phyloP scores from a whole-genome alignment of 108 stramenopile species.

The Skeletonema menzelii region DNA sequence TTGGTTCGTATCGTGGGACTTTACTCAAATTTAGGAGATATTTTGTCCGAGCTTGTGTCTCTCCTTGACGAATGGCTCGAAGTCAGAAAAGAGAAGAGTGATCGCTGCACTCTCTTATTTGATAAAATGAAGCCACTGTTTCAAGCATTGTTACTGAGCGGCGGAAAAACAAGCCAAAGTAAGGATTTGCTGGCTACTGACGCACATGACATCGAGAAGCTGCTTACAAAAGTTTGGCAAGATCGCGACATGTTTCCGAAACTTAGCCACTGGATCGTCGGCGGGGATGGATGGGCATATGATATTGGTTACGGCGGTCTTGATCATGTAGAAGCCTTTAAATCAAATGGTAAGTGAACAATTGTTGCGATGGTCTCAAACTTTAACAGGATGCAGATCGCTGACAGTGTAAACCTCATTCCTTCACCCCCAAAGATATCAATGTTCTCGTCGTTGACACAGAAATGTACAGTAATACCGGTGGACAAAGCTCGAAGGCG shows the following conservation, averaged over 20 bases:
- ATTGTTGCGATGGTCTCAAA: not conserved
- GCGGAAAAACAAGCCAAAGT: not conserved
- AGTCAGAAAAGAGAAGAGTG: constrained; percentile 54
- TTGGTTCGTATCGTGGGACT: constrained; percentile 33
- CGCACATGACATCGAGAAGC: too few species aligned
- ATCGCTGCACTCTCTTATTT: constrained; percentile 53
- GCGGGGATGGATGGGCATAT: constrained; percentile 75
- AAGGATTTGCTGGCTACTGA: constrained; percentile 24
- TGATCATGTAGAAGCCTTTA: constrained; percentile 66
- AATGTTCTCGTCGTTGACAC: constrained; percentile 70
- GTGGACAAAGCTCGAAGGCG: constrained; percentile 58
- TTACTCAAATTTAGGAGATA: constrained; percentile 19
- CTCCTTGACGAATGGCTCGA: constrained; percentile 63
- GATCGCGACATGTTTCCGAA: constrained; percentile 74
- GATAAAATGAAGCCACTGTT: constrained; percentile 67
- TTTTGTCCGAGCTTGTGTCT: constrained; percentile 36
- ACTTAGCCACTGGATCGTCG: constrained; percentile 66
- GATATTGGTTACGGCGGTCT: constrained; percentile 68
- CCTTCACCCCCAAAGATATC: constrained; percentile 38
- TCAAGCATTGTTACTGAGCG: constrained; percentile 26
- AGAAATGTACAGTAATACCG: constrained; percentile 66
- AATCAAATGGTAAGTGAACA: constrained; percentile 22
- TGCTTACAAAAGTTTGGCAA: too few species aligned
- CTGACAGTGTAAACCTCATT: not conserved
- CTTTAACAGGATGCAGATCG: not conserved